Evolutionary conservation across 108 stramenopile genomes (phyloP).

Genomic region (Cyclotella sp.): DNA sequence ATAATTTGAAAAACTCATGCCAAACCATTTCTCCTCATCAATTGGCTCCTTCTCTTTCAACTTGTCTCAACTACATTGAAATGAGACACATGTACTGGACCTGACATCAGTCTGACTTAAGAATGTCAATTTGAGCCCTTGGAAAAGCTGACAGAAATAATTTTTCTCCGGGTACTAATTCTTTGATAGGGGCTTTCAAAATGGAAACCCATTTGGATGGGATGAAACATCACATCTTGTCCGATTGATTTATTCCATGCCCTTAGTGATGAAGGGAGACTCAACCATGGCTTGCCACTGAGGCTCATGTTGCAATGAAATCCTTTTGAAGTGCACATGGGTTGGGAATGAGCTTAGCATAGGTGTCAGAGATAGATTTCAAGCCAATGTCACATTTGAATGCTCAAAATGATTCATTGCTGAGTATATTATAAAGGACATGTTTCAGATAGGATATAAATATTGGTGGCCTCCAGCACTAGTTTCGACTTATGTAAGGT

Average conservation of each 20-base stretch:
- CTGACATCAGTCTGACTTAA: slow-evolving; percentile 57
- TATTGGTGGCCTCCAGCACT: background rate
- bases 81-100: slow-evolving; percentile 59
- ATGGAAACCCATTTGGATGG: slow-evolving; percentile 46
- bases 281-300: slow-evolving; percentile 69
- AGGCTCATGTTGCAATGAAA: slow-evolving; percentile 45
- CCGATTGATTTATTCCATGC: slow-evolving; percentile 42
- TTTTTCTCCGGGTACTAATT: slow-evolving; percentile 51
- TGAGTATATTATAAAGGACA: background rate
- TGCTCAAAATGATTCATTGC: slow-evolving; percentile 61
- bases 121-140: slow-evolving; percentile 53
- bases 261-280: slow-evolving; percentile 36
- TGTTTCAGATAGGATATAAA: no score
- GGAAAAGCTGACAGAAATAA: slow-evolving; percentile 59
- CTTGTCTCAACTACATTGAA: slow-evolving; percentile 45
- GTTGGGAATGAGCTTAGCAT: slow-evolving; percentile 25
- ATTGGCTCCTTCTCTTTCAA: slow-evolving; percentile 51
- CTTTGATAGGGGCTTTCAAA: slow-evolving; percentile 48
- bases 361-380: slow-evolving; percentile 44
- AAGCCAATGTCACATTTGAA: slow-evolving; percentile 56
- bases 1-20: slow-evolving; percentile 62
- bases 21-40: slow-evolving; percentile 44
- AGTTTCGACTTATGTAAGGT: slow-evolving; percentile 24
- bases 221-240: slow-evolving; percentile 25
- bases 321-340: slow-evolving; percentile 40